These are phyloP conservation scores for Oryza glaberrima DNA, from an alignment of 176 grass and related monocot species.

Conservation along the genomic window DNA sequence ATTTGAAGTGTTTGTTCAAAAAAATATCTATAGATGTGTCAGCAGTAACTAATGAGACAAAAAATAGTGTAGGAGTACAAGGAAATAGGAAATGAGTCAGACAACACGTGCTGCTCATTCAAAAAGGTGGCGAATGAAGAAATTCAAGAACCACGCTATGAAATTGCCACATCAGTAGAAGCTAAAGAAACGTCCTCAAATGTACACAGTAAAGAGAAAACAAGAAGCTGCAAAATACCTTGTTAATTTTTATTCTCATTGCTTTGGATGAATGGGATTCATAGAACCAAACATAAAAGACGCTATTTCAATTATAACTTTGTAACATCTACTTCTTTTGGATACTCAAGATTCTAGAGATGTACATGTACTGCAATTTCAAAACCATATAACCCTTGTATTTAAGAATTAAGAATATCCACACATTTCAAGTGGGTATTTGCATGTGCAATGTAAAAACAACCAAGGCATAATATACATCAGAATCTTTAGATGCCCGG, in stretches of 20 bases:
- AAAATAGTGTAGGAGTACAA: not conserved
- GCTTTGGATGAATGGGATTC: not conserved
- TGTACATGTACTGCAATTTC: too few relatives aligned
- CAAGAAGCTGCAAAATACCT: not conserved
- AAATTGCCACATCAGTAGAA: not conserved
- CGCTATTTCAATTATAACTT: not conserved
- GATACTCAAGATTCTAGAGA: too few relatives aligned
- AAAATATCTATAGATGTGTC: not conserved
- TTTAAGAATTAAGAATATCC: not conserved
- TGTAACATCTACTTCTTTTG: not conserved
- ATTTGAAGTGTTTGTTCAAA: not conserved
- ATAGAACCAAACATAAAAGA: not conserved
- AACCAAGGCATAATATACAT: not conserved
- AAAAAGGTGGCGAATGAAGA: not conserved
- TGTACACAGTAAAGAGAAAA: not conserved
- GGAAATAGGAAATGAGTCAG: not conserved
- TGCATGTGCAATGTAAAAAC: constrained; percentile 9
- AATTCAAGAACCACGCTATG: constrained; percentile 5
- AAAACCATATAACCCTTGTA: too few relatives aligned
- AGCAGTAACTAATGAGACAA: not conserved
- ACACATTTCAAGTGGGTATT: not conserved
- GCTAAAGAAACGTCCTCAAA: not conserved
- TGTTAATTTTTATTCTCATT: not conserved
- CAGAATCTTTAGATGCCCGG: not conserved
- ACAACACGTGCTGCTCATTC: constrained; percentile 5